phyloP scores from a whole-genome alignment of 1,139 yeast genomes.

The Taphrina populina region DNA sequence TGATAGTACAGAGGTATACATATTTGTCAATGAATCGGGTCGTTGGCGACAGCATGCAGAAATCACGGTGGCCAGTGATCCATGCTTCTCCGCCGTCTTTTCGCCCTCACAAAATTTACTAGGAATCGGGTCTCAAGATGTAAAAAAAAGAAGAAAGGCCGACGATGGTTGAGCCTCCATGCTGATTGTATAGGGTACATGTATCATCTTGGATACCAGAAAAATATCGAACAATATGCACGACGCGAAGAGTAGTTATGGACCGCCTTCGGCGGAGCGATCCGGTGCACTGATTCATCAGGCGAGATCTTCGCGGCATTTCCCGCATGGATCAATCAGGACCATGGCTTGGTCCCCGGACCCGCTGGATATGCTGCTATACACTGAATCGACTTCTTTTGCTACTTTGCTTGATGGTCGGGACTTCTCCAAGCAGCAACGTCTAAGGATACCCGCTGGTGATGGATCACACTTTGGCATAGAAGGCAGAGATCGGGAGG shows the following conservation, averaged over 20 bases:
- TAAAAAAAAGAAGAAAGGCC: neutral
- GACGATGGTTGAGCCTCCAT: neutral
- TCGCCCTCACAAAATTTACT: constrained; percentile 16
- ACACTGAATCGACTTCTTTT: constrained; percentile 18
- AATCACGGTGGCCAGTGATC: constrained; percentile 22
- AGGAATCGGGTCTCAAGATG: constrained; percentile 33
- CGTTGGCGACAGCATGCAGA: constrained; percentile 14
- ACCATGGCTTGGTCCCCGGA: constrained; percentile 17
- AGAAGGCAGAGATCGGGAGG: constrained; percentile 27
- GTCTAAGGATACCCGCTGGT: constrained; percentile 21
- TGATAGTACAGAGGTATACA: constrained; percentile 31
- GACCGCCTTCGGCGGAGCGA: neutral
- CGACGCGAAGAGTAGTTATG: neutral
- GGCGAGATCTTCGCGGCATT: constrained; percentile 4
- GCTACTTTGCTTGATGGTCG: constrained; percentile 29
- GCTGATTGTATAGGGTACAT: constrained; percentile 9
- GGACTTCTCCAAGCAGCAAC: constrained; percentile 14
- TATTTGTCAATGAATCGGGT: constrained; percentile 23
- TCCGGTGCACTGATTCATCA: neutral
- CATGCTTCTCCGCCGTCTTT: constrained; percentile 26
- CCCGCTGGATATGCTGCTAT: constrained; percentile 29
- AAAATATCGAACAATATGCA: neutral
- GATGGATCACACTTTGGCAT: constrained; percentile 22
- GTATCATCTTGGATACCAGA: constrained; percentile 19
- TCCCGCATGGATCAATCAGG: constrained; percentile 24